Evolutionary conservation across 148 eudicot genomes (phyloP).

Genomic region (Silene latifolia): DNA sequence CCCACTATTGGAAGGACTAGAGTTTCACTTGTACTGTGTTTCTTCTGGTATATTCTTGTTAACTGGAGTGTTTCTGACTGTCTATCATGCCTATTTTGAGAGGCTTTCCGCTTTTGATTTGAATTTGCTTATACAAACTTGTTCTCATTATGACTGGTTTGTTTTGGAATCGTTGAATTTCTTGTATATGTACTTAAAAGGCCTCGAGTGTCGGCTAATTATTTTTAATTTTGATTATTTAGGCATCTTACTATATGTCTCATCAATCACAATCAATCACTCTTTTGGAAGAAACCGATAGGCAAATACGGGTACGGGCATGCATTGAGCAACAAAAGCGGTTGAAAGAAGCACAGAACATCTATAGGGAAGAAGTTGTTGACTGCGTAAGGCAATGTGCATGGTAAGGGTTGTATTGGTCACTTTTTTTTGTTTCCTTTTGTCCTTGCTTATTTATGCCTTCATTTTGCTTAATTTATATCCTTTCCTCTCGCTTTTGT

Average conservation of each 20-base stretch:
- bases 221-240: constrained; percentile 19
- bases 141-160: neutral
- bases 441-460: neutral
- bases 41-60: neutral
- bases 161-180: neutral
- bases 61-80: neutral
- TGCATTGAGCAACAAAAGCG: constrained; percentile 75
- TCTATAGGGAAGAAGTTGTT: constrained; percentile 80
- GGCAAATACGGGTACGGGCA: constrained; percentile 66
- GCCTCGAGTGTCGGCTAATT: neutral
- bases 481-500: neutral
- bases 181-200: neutral
- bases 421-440: neutral
- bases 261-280: constrained; percentile 82
- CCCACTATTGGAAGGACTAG: neutral
- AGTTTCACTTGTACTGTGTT: neutral
- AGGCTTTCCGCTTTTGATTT: neutral
- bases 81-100: neutral
- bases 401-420: constrained; percentile 47
- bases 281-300: constrained; percentile 86
- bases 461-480: neutral
- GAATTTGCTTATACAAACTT: neutral
- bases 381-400: constrained; percentile 76
- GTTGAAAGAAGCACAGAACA: constrained; percentile 78
- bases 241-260: constrained; percentile 89